Evolutionary conservation across 2,329 filamentous ascomycete genomes (phyloP), one percentile per base, ranked within the genome.

Genomic region (Leptodontidium sp.): DNA sequence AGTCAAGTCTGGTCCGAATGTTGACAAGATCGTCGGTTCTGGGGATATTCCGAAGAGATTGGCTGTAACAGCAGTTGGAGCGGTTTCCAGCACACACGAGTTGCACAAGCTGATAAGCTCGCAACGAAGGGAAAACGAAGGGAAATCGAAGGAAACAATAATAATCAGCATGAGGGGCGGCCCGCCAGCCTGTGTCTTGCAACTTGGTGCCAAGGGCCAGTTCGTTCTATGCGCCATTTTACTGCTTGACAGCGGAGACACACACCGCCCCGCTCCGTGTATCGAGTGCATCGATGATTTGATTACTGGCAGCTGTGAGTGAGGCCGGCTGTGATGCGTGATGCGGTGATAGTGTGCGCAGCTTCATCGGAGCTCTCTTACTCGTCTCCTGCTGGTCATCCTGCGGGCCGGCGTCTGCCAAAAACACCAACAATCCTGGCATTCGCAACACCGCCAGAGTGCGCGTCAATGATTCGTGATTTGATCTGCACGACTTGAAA

Each of bases 401-500:
- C 32, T 58, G 55, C 17, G 55, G 55, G 55, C 17, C 55, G 55
- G 35, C 55, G 55, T 58, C 55, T 58, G 53, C 57, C 57, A 59
- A 8, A n/a, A n/a, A n/a, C n/a, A n/a, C n/a, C n/a, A n/a, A 59
- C 21, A 21, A 59, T 52, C 65, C 58, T 47, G 47, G 58, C 15
- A 55, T n/a, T 38, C 24, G 32, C 47, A 55, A 55, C 35, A 61
- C 47, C 47, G 64, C 61, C 55, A 45, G 58, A 57, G 53, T 55
- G 53, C 55, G 47, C 53, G 6, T 59, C 40, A 57, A 43, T 71
- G 70, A 70, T 69, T 72, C 68, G 68, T 68, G 68, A 68, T 63
- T 64, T 55, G 66, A 61, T 57, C 70, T 73, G 72, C 72, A 73
- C 62, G 64, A 40, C 66, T 29, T 38, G 49, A 65, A 65, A 65